Evolutionary conservation across 345 rosid genomes (phyloP).

Genomic region (Aquilaria yunnanensis): DNA sequence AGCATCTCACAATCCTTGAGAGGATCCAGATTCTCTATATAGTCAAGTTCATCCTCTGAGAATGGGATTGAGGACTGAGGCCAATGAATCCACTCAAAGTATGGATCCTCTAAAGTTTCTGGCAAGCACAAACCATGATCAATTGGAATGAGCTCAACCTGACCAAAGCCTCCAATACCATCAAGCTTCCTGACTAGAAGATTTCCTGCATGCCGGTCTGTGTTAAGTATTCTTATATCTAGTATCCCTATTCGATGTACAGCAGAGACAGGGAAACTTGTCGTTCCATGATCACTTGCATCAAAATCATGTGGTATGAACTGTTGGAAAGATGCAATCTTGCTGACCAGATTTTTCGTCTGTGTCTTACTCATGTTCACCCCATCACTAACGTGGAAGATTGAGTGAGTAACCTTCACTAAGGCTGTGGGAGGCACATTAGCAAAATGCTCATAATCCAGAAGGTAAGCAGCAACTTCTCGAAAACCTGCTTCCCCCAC

Average conservation of each 20-base stretch:
- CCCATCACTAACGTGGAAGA: conserved; percentile 82
- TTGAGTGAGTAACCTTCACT: conserved; percentile 90
- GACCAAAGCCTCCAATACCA: conserved; percentile 67
- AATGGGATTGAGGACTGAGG: conserved; percentile 99
- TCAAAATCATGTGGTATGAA: conserved; percentile 90
- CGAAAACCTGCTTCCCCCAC: conserved; percentile 96
- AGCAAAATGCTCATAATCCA: conserved; percentile 72
- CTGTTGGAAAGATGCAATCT: conserved; percentile 95
- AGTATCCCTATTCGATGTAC: conserved; percentile 94
- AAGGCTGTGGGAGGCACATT: conserved; percentile 94
- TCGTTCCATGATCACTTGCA: conserved; percentile 95
- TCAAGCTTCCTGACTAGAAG: conserved; percentile 82
- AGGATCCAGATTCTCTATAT: conserved; percentile 69
- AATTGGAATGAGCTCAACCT: conserved; percentile 86
- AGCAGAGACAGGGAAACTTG: conserved; percentile 87
- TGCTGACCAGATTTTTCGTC: conserved; percentile 73
- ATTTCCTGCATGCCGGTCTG: conserved; percentile 97
- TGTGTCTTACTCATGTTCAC: conserved; percentile 59
- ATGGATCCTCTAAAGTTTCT: conserved; percentile 97
- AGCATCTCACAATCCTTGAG: conserved; percentile 71
- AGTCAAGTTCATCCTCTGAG: conserved; percentile 90
- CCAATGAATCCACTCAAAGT: conserved; percentile 99
- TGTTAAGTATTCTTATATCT: conserved; percentile 85
- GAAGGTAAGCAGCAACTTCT: conserved; percentile 98
- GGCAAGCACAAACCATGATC: conserved; percentile 99